Percentiles rank a stretch among this genome's conserved stretches.
Conservation (phyloP, 2,329 filamentous ascomycete species). For the Lachnellula hyalina region DNA sequence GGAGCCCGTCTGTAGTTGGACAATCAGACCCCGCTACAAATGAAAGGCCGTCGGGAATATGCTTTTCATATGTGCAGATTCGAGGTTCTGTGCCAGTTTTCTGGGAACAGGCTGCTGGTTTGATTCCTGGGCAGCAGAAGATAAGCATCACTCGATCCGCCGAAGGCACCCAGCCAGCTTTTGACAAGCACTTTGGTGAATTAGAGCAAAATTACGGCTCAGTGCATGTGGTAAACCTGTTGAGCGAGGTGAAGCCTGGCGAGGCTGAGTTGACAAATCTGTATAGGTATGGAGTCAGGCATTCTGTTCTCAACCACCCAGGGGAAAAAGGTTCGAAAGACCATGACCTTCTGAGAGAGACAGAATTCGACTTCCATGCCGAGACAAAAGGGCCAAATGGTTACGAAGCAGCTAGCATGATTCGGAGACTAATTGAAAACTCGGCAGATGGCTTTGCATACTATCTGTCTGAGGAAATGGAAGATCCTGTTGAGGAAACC, state of each 20-base stretch:
- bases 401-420: constrained; percentile 85
- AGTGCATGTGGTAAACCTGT: constrained; percentile 85
- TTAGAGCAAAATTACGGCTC: constrained; percentile 83
- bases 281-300: constrained; percentile 71
- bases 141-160: constrained; percentile 83
- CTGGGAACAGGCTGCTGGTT: constrained; percentile 88
- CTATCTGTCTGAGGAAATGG: constrained; percentile 70
- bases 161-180: constrained; percentile 89
- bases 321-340: constrained; percentile 54
- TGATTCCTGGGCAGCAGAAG: constrained; percentile 90
- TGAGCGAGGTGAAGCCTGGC: constrained; percentile 83
- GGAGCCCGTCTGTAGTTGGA: constrained; percentile 55
- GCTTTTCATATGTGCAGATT: constrained; percentile 91
- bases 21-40: constrained; percentile 16
- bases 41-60: constrained; percentile 46
- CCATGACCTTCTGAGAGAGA: constrained; percentile 70
- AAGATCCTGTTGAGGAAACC: constrained; percentile 36
- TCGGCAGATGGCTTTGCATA: constrained; percentile 90
- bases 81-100: constrained; percentile 92
- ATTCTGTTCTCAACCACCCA: constrained; percentile 63
- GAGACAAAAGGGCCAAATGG: constrained; percentile 82
- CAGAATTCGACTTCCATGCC: constrained; percentile 94
- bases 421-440: constrained; percentile 69
- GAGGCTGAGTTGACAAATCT: constrained; percentile 78
- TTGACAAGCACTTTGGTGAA: constrained; percentile 91